phyloP scores from a whole-genome alignment of 1,284 basidiomycete genomes.

The Gomphus bonarii region DNA sequence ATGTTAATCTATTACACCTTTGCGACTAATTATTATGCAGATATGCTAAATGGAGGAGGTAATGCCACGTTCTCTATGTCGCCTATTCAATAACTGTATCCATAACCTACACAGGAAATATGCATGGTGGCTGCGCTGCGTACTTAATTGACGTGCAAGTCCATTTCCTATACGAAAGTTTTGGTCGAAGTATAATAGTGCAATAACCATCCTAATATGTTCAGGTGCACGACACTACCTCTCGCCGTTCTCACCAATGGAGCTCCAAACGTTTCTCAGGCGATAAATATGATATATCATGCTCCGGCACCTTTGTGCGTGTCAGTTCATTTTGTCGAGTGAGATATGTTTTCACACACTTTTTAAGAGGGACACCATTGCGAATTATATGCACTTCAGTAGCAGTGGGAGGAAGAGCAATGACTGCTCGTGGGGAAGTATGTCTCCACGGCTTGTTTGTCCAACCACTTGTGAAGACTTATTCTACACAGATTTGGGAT shows the following conservation, averaged over 20 bases:
- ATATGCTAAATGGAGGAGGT: conserved; percentile 11
- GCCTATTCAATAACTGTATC: neutral
- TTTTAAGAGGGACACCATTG: neutral
- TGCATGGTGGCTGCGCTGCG: conserved; percentile 9
- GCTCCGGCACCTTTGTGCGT: conserved; percentile 8
- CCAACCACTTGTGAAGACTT: neutral
- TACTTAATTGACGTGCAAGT: conserved; percentile 10
- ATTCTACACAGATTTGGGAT: conserved; percentile 28
- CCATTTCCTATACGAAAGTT: neutral
- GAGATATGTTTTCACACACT: neutral
- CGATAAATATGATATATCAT: conserved; percentile 10
- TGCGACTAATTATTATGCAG: neutral
- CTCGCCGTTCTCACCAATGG: neutral
- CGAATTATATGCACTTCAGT: conserved; percentile 3
- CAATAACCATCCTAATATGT: neutral
- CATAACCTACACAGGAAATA: neutral
- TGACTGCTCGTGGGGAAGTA: conserved; percentile 61
- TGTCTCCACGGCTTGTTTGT: conserved; percentile 12
- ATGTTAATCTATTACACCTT: neutral
- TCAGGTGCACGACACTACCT: conserved; percentile 8
- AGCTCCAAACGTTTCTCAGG: conserved; percentile 5
- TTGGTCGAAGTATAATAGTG: neutral
- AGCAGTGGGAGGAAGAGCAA: conserved; percentile 52
- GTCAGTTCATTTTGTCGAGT: neutral
- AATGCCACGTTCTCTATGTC: neutral